Conservation (phyloP, 805 yeast species). For the Candida montana region DNA sequence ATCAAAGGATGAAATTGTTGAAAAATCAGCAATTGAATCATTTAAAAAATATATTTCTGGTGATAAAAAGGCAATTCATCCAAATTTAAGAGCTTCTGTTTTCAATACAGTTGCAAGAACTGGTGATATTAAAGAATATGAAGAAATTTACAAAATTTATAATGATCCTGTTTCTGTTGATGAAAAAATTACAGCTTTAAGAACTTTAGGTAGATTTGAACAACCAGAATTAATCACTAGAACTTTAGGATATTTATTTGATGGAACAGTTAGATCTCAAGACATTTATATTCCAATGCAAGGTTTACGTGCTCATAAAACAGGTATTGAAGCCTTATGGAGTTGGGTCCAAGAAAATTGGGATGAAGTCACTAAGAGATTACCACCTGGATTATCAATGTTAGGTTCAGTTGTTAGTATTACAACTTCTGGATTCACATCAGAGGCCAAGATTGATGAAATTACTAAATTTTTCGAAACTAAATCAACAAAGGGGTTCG, state of each 20-base stretch:
- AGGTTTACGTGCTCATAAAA: slow-evolving; percentile 57
- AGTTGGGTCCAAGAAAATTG: slow-evolving; percentile 68
- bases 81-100: slow-evolving; percentile 64
- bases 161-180: slow-evolving; percentile 54
- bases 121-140: slow-evolving; percentile 61
- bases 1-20: slow-evolving; percentile 44
- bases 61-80: slow-evolving; percentile 63
- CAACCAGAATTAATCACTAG: slow-evolving; percentile 47
- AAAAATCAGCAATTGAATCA: slow-evolving; percentile 39
- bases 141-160: slow-evolving; percentile 56
- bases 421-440: slow-evolving; percentile 57
- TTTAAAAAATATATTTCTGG: slow-evolving; percentile 56
- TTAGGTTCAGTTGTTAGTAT: slow-evolving; percentile 67
- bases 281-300: slow-evolving; percentile 75
- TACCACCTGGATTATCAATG: slow-evolving; percentile 82
- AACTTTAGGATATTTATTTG: slow-evolving; percentile 51
- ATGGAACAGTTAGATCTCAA: slow-evolving; percentile 60
- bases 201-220: slow-evolving; percentile 60
- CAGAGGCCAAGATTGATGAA: slow-evolving; percentile 44
- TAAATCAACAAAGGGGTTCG: slow-evolving; percentile 58
- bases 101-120: slow-evolving; percentile 60
- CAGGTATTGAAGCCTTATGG: slow-evolving; percentile 70
- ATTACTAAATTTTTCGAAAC: slow-evolving; percentile 46
- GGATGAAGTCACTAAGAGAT: slow-evolving; percentile 56
- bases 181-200: slow-evolving; percentile 65